phyloP scores from a whole-genome alignment of 2,329 filamentous ascomycete species.

The Fulvia fulva region DNA sequence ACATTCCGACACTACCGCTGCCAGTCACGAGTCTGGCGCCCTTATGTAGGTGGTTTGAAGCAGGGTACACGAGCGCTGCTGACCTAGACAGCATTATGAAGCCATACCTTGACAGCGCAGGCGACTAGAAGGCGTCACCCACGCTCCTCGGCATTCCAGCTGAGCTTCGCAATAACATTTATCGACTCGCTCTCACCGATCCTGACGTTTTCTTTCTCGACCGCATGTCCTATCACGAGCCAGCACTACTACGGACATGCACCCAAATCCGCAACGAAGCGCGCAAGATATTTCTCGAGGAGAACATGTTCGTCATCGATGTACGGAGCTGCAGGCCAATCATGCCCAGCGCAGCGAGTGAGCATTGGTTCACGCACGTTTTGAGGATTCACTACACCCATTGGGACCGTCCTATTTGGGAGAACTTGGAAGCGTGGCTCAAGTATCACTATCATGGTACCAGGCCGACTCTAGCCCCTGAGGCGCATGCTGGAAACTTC shows the following conservation, averaged over 20 bases:
- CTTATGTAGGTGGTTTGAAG: neutral
- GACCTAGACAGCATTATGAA: too few species aligned
- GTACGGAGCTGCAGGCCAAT: neutral
- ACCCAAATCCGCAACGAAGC: conserved; percentile 40
- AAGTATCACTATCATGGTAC: too few species aligned
- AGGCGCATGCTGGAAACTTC: too few species aligned
- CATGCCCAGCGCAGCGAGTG: neutral
- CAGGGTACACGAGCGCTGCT: neutral
- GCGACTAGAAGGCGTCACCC: too few species aligned
- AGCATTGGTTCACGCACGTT: neutral
- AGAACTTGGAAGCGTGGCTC: too few species aligned
- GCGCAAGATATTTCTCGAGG: conserved; percentile 42
- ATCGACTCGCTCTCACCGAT: conserved; percentile 36
- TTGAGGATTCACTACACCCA: neutral
- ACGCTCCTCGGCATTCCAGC: conserved; percentile 30
- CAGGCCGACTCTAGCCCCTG: too few species aligned
- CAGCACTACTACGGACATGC: conserved; percentile 43
- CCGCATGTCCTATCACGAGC: conserved; percentile 30
- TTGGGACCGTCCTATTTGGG: conserved; percentile 36
- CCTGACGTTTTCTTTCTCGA: conserved; percentile 31
- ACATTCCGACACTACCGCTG: too few species aligned
- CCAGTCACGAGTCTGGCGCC: too few species aligned
- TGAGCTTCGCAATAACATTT: conserved; percentile 45
- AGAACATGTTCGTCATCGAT: conserved; percentile 15
- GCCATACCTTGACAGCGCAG: too few species aligned